Evolutionary conservation across 1,284 basidiomycete species (phyloP).

Genomic region (Leccinum angustisporum): DNA sequence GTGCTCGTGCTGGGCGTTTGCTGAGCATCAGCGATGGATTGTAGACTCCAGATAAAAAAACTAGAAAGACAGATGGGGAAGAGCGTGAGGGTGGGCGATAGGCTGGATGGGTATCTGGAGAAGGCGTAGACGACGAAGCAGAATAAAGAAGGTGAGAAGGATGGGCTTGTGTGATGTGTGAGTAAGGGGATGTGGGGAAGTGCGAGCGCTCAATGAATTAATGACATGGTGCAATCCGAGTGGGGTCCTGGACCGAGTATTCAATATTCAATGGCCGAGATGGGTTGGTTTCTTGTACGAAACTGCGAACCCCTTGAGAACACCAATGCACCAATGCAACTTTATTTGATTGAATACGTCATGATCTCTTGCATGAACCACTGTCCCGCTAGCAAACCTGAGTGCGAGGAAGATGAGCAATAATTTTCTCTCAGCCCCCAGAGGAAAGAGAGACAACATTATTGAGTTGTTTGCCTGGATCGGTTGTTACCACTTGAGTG

Average conservation of each 20-base stretch:
- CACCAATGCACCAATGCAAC: neutral
- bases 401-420: neutral
- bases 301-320: neutral
- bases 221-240: neutral
- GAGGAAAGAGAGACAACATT: too few relatives aligned
- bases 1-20: neutral
- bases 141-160: neutral
- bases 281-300: neutral
- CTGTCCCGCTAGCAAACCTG: neutral
- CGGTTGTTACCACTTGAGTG: too few relatives aligned
- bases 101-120: neutral
- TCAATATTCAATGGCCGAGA: too few relatives aligned
- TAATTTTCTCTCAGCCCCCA: too few relatives aligned
- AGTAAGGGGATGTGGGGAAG: neutral
- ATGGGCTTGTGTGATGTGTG: neutral
- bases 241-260: neutral
- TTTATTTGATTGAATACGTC: neutral
- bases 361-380: neutral
- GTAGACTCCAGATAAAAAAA: conserved; percentile 61
- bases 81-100: neutral
- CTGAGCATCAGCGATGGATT: neutral
- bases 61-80: conserved; percentile 39
- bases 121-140: neutral
- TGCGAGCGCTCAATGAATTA: neutral
- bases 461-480: too few relatives aligned